Base-by-base conservation (phyloP, 768 basidiomycete species). In the Postia placenta region DNA sequence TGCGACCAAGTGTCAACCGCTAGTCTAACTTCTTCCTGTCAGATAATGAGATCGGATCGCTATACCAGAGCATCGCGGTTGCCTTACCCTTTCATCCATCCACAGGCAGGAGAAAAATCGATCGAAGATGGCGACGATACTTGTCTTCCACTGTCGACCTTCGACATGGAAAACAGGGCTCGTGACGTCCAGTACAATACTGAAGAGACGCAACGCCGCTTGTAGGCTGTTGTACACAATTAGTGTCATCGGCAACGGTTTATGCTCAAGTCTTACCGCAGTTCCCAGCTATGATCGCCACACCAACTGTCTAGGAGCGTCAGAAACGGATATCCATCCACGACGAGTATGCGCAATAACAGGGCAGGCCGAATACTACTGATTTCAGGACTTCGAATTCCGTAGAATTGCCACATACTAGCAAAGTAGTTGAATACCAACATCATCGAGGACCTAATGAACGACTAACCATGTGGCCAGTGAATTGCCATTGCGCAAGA, bases 321-420 rank as follows among this genome's bases (percentile, higher is more conserved):
- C 45, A 78, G 74, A 47, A 90, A 76, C 2, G 83, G 79, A 48
- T 81, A 76, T 1, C 78, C 51, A 56, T 87, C 85, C 5, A 87
- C 80, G 1, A 79, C 74, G 19, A 87, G 65, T 11, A 74, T 67
- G 33, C 83, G 75, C 26, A 86, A 59, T 2, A 90, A 63, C 36
- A 87, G 69, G 7, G 71, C 65, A 4, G 77, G 74, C 37, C 86
- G 74, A 20, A 81, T 67, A 30, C 67, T 62, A 7, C 75, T 74
- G 9, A 87, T 63, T n/a, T 78, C 76, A 12, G 73, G 71, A 3
- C 64, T 60, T 53, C 84, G 80, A n/a, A 82, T 71, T 42, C 71
- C 75, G 60, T 87, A 88, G 50, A 83, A 74, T 40, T 74, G 71
- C 85, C 87, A 89, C 20, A 75, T 72, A 59, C 87, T 90, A 50